Base-by-base conservation (phyloP, 73 alveolate species). In the Durusdinium trenchii region DNA sequence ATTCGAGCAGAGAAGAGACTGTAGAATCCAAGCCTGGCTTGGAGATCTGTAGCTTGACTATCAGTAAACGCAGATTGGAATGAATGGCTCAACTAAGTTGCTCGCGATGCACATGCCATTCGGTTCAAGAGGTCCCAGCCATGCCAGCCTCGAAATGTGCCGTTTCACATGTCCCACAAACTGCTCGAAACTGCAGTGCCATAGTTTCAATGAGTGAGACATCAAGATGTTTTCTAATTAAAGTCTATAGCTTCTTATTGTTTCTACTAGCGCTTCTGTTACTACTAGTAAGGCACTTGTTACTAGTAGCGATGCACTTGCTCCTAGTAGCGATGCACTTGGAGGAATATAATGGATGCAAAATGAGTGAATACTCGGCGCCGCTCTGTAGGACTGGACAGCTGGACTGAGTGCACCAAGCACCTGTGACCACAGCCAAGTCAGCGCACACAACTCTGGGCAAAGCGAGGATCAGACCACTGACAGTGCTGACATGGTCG, bases 371-470 rank as follows among this genome's bases (percentile, higher is more conserved):
- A 18, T n/a, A 3, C 78, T 85, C 32, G 23, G 94, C 42, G 40
- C 46, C 40, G 79, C 81, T 30, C 96, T 46, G 61, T 89, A 69
- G 32, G 62, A 69, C 69, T 62, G 73, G 40, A 64, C 84, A 35
- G 96, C 96, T 35, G 96, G 96, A 69, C 96, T 46, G 32, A 89
- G 96, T 1, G 96, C 96, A 64, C 96, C 83, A 48, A 89, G 96
- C 86, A 89, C 96, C 96, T 89, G 52, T 43, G 54, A 32, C 23
- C n/a, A n/a, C n/a, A n/a, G n/a, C n/a, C n/a, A n/a, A n/a, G n/a
- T n/a, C n/a, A n/a, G n/a, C n/a, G n/a, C n/a, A n/a, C n/a, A n/a
- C n/a, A n/a, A n/a, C n/a, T n/a, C n/a, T n/a, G n/a, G n/a, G n/a
- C n/a, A n/a, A n/a, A n/a, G 46, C 30, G 69, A 47, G 96, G 62